These are phyloP conservation scores for Danielozyma ontarioensis DNA, from an alignment of 805 yeast species.

Conservation along the genomic window DNA sequence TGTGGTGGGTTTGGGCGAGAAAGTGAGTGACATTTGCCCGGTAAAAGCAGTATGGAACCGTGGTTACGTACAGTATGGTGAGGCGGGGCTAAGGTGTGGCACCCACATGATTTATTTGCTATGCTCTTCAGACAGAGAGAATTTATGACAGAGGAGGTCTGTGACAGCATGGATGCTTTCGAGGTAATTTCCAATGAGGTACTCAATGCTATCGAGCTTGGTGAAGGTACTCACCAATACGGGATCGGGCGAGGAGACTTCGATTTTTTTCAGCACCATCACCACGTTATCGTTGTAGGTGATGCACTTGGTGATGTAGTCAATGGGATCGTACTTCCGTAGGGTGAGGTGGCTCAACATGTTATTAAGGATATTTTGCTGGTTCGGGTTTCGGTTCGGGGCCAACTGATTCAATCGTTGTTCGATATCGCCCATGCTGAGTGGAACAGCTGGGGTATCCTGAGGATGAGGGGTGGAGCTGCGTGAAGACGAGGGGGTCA, in stretches of 20 bases:
- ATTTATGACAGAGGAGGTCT: not conserved
- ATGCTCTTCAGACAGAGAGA: not conserved
- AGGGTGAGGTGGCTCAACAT: constrained; percentile 23
- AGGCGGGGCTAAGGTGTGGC: not conserved
- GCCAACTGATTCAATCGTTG: constrained; percentile 10
- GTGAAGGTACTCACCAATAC: constrained; percentile 55
- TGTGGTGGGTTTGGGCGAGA: not conserved
- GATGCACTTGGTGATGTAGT: constrained; percentile 54
- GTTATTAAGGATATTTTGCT: constrained; percentile 11
- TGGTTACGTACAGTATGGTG: not conserved
- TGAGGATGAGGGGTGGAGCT: constrained; percentile 3
- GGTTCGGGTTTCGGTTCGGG: constrained; percentile 5
- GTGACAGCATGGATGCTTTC: constrained; percentile 8
- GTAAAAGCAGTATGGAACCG: not conserved
- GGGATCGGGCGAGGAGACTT: constrained; percentile 65
- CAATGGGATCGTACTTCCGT: constrained; percentile 29
- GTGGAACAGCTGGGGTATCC: constrained; percentile 9
- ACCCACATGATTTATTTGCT: not conserved
- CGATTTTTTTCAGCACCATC: constrained; percentile 53
- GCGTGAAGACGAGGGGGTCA: constrained; percentile 1
- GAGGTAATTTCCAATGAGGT: constrained; percentile 33
- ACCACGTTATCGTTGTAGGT: constrained; percentile 51
- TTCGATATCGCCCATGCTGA: constrained; percentile 20
- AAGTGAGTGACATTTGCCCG: not conserved
- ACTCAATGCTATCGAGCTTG: constrained; percentile 59